Base-by-base conservation (phyloP, 1,284 basidiomycete genomes). In the Athelia psychrophila region DNA sequence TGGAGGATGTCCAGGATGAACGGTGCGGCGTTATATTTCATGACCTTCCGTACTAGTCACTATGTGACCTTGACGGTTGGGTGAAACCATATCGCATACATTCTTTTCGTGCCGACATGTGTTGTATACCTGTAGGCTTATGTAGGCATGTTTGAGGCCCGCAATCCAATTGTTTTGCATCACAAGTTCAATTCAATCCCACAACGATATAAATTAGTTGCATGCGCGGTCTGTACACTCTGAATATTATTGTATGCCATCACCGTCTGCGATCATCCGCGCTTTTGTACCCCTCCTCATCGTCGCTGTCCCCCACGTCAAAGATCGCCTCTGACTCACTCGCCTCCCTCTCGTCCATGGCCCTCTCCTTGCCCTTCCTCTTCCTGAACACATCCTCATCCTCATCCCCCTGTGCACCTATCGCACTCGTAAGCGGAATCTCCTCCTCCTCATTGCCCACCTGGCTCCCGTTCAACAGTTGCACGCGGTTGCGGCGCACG, bases 401-500 rank as follows among this genome's bases (percentile, higher is more conserved):
- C 44, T 72, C 68, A 23, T 62, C 70, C 13, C 5, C 27, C 38
- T 73, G 60, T 22, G 58, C 58, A 4, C 64, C 59, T 8, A 51
- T 51, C 0, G 60, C 54, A 32, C 59, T 60, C 50, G 68, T 71
- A 16, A 86, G 68, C 9, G 83, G 83, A 47, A 84, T 80, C 38
- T 71, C 66, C 64, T 85, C 83, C 57, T 81, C 79, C 13, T 30
- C 27, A 13, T 30, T 5, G 5, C 27, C 27, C 47, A 70, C 58
- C 4, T 48, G 6, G n/a, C 9, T n/a, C 53, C 49, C 56, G 22
- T 57, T 60, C 25, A 75, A 69, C 18, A 81, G 61, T 52, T 72
- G 74, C 23, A 84, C 55, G 54, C 76, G 68, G 54, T 71, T 74
- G 47, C 81, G 73, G 10, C 88, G 78, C 19, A 78, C 67, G 35